phyloP scores from a whole-genome alignment of 106 monocot genomes.

The Acorus gramineus region DNA sequence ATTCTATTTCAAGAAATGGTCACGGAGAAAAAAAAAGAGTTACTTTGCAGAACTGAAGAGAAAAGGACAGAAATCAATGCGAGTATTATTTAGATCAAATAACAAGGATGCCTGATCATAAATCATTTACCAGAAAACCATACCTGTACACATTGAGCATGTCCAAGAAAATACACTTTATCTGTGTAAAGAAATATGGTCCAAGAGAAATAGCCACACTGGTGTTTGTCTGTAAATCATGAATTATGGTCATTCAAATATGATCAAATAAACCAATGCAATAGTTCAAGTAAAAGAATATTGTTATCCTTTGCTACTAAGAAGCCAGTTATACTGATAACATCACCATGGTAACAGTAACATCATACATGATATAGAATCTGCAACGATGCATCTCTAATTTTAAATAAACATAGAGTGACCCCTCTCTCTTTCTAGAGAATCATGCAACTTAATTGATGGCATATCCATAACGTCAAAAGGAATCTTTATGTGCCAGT shows the following conservation, averaged over 20 bases:
- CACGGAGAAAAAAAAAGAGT: conserved; percentile 5
- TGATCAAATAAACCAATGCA: not conserved
- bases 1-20: conserved; percentile 44
- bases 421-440: too few relatives aligned
- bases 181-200: conserved; percentile 80
- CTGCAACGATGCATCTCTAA: too few relatives aligned
- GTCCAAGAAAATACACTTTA: conserved; percentile 91
- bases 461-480: too few relatives aligned
- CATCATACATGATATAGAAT: too few relatives aligned
- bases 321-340: too few relatives aligned
- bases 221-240: conserved; percentile 78
- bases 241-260: not conserved
- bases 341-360: too few relatives aligned
- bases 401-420: too few relatives aligned
- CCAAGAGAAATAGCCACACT: conserved; percentile 91
- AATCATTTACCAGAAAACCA: not conserved
- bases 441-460: too few relatives aligned
- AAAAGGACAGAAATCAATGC: not conserved
- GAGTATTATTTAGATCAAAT: not conserved
- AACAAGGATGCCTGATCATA: not conserved
- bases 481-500: too few relatives aligned
- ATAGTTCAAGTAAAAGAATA: too few relatives aligned
- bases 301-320: too few relatives aligned
- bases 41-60: not conserved
- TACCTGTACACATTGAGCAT: conserved; percentile 98